Base-by-base conservation (phyloP, 1,139 yeast species). In the Debaryomycetaceae sp. region DNA sequence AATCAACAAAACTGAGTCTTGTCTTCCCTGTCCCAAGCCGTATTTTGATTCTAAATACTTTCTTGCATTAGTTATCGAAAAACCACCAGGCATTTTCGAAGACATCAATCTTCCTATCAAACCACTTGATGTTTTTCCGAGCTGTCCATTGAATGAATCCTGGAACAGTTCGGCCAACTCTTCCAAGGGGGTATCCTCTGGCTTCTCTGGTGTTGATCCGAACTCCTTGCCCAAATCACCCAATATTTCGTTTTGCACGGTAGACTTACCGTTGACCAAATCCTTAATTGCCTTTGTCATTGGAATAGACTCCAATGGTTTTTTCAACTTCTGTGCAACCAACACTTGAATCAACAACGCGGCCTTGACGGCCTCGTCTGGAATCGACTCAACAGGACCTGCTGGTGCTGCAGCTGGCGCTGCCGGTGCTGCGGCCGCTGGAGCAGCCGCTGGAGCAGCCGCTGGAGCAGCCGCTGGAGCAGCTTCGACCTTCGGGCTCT, bases 41-140 rank as follows among this genome's bases (percentile, higher is more conserved):
- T 84, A 93, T 67, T 93, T 82, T 38, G 91, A 66, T 70, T 87
- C 91, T 65, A 93, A 80, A 70, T 93, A 87, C 66, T 89, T 89
- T 76, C 97, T 86, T 43, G 96, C 96, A 53, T 79, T 72, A 51
- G 97, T 86, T 58, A 90, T 85, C 47, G 96, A 86, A 72, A 91
- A 93, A 29, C 99, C 99, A 79, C 99, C 99, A 47, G 99, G 98
- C 98, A 93, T 93, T 76, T 93, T 93, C 35, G 97, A 86, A 14
- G 98, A 84, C 76, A 91, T 86, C 62, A 93, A 78, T 72, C 97
- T 85, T 50, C 96, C 88, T 54, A 93, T 78, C 57, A 93, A 78
- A 33, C 97, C 86, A 40, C 90, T 74, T 4, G 98, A 86, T 60
- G 93, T 96, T 69, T 93, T 93, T 65, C 99, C 99, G 56, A 93